Evolutionary conservation across 257 asterid species (phyloP), one percentile per base, ranked within the genome.

Genomic region (Rauvolfia tetraphylla): DNA sequence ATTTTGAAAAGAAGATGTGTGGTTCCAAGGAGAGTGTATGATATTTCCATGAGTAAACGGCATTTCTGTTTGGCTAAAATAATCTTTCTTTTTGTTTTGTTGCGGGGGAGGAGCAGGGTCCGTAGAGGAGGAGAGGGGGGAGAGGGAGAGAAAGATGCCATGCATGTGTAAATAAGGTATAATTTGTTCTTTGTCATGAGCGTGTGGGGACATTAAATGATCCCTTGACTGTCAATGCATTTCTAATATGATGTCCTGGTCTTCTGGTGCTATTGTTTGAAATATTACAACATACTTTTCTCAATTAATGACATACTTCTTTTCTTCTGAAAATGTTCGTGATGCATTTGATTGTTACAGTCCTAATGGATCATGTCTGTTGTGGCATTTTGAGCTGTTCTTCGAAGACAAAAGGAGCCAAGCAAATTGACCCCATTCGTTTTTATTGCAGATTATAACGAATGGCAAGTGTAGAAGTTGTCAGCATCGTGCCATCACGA

Each of bases 381-480:
- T 20, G 29, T 20, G 61, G 29, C 61, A 54, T 54, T 54, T 54
- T 54, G 27, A 54, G 25, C 41, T 38, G 23, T 65, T 31, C 57
- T 18, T 18, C 57, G 15, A 14, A 51, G 23, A 51, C 57, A 20
- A 36, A 36, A 38, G 17, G 31, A 4, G 68, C 56, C 27, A 6
- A 20, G 22, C 1, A 3, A 34, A 69, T 25, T 46, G 57, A 78
- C 56, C 23, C 41, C 57, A 44, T 38, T 58, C 22, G 9, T 73
- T 38, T 51, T 66, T 57, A 20, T 61, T 63, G 78, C 89, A 95
- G 98, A 82, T 92, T 73, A 84, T 92, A 84, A 87, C 91, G 48
- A 95, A 95, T 79, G 97, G 99, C 15, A 79, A 87, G 80, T 95
- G 90, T 74, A 89, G 76, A 84, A 92, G 98, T 66, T 89, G 94